These are phyloP conservation scores for Penicillium argentinense DNA, from an alignment of 495 filamentous ascomycete genomes.

Conservation along the genomic window DNA sequence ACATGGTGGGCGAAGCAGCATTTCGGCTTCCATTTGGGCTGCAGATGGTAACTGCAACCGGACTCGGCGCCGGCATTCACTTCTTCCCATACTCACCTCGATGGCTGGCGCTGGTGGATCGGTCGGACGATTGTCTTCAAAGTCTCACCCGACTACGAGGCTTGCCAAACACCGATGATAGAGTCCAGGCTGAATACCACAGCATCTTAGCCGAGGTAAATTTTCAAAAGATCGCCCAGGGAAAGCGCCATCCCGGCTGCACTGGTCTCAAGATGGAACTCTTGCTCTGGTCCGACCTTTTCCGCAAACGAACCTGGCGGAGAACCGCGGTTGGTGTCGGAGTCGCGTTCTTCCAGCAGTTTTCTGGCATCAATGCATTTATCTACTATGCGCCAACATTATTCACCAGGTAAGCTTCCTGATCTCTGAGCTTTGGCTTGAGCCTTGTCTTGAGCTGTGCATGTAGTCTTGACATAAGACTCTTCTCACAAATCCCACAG, in stretches of 20 bases:
- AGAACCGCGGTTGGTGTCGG: constrained; percentile 3
- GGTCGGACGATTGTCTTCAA: constrained; percentile 34
- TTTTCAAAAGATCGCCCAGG: background rate
- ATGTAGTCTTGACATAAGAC: too few species aligned
- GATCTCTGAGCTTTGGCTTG: too few species aligned
- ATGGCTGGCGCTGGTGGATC: constrained; percentile 57
- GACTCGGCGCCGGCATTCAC: constrained; percentile 65
- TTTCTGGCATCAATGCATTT: constrained; percentile 7
- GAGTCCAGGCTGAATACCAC: constrained; percentile 30
- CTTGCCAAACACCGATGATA: constrained; percentile 51
- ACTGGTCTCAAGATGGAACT: constrained; percentile 1
- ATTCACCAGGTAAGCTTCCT: too few species aligned
- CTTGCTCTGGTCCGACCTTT: constrained; percentile 1
- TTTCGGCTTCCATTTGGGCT: constrained; percentile 71
- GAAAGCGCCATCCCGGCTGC: constrained; percentile 1
- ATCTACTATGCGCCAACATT: constrained; percentile 7
- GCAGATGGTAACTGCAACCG: constrained; percentile 67
- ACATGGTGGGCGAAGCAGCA: constrained; percentile 49
- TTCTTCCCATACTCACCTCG: constrained; percentile 72
- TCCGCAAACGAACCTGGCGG: too few species aligned
- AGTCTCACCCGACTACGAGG: constrained; percentile 67
- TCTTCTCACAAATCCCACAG: too few species aligned
- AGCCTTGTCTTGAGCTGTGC: too few species aligned
- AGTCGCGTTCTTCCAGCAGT: constrained; percentile 2
- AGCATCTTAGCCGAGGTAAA: background rate